Evolutionary conservation across 371 early-diverging fungal species (phyloP).

Genomic region (Mortierella sp.): DNA sequence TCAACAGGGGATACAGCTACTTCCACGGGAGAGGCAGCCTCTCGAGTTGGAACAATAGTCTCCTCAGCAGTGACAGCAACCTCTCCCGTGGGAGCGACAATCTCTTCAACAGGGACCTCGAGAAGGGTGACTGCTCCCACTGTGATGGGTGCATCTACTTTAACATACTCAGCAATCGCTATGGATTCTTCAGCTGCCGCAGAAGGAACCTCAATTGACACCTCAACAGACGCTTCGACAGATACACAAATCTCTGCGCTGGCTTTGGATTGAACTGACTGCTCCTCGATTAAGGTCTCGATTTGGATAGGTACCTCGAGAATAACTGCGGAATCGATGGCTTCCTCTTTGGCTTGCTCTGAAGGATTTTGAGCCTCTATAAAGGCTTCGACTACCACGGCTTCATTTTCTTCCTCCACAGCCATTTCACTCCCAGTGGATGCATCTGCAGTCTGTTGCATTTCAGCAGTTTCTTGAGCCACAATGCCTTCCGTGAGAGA

Average conservation of each 20-base stretch:
- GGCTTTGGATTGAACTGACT: not conserved
- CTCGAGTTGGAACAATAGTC: no score
- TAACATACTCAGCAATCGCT: no score
- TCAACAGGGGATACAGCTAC: not conserved
- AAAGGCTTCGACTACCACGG: no score
- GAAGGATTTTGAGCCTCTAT: no score
- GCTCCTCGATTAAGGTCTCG: not conserved
- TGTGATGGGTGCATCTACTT: no score
- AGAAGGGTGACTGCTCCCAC: no score
- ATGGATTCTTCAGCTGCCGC: not conserved
- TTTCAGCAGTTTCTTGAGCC: no score
- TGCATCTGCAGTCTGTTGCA: no score
- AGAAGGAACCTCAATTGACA: not conserved
- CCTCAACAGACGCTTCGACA: not conserved
- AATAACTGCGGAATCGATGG: not conserved
- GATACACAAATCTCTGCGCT: not conserved
- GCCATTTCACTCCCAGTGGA: no score
- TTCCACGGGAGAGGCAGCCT: no score
- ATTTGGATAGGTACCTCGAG: not conserved
- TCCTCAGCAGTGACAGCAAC: not conserved
- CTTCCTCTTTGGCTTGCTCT: not conserved
- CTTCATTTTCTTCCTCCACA: no score
- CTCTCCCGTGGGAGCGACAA: not conserved
- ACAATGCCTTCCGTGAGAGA: not conserved
- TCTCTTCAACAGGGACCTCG: not conserved